Evolutionary conservation across 768 basidiomycete genomes (phyloP).

Genomic region (Hirschioporus abietinus): DNA sequence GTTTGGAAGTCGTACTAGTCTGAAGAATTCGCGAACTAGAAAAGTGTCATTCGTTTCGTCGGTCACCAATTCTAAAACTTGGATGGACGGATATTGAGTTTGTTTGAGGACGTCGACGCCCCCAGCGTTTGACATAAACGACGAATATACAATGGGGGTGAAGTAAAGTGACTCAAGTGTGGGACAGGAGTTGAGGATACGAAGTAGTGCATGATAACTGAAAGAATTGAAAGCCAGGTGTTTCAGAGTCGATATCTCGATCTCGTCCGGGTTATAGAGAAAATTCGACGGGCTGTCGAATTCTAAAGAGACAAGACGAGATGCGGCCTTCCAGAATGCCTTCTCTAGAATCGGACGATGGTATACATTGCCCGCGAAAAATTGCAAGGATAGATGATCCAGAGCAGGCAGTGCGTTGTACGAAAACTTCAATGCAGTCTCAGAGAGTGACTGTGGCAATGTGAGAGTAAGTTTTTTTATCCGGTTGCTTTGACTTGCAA

Average conservation of each 20-base stretch:
- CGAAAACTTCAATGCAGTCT: not conserved
- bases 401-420: not conserved
- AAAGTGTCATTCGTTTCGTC: not conserved
- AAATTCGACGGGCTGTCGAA: not conserved
- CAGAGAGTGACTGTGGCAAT: not conserved
- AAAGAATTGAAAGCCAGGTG: not conserved
- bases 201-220: not conserved
- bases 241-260: not conserved
- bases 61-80: not conserved
- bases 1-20: not conserved
- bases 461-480: not conserved
- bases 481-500: conserved; percentile 18
- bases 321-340: not conserved
- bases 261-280: not conserved
- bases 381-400: not conserved
- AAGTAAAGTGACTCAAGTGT: not conserved
- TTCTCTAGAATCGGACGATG: not conserved
- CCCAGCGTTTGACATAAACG: no score
- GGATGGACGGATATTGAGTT: not conserved
- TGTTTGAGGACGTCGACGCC: no score
- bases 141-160: no score
- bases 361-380: not conserved
- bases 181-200: not conserved
- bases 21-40: not conserved
- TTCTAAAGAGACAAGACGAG: not conserved